These are phyloP conservation scores for Caloboletus firmus DNA, from an alignment of 1,284 basidiomycete species.

Conservation along the genomic window DNA sequence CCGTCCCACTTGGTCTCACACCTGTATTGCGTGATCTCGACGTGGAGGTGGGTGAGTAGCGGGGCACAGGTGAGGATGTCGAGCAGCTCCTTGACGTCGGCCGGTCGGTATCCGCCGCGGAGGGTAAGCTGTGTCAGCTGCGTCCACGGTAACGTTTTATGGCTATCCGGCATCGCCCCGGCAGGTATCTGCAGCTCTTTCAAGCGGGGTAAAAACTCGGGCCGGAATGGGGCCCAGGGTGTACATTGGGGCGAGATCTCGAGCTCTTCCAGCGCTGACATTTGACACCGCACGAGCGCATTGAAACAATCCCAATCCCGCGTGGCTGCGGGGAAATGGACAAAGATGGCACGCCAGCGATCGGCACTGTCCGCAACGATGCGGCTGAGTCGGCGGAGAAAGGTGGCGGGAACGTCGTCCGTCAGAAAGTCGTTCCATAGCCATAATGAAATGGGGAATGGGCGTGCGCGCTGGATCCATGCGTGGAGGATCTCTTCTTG, in stretches of 20 bases:
- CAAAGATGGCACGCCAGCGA: constrained; percentile 32
- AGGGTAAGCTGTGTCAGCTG: constrained; percentile 34
- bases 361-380: constrained; percentile 25
- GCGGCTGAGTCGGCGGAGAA: constrained; percentile 26
- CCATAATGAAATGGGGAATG: constrained; percentile 29
- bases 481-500: constrained; percentile 29
- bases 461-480: constrained; percentile 31
- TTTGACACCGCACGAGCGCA: constrained; percentile 24
- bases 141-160: constrained; percentile 31
- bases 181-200: constrained; percentile 32
- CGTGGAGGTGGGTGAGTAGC: constrained; percentile 30
- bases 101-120: constrained; percentile 30
- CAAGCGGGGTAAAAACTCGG: constrained; percentile 25
- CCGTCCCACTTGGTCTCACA: constrained; percentile 30
- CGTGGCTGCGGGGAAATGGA: constrained; percentile 30
- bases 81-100: constrained; percentile 29
- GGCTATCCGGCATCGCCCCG: constrained; percentile 32
- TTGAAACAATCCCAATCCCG: constrained; percentile 30
- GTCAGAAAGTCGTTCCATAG: constrained; percentile 35
- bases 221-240: constrained; percentile 33
- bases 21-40: constrained; percentile 35
- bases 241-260: constrained; percentile 35
- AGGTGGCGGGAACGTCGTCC: constrained; percentile 28
- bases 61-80: constrained; percentile 27
- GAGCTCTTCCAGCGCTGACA: constrained; percentile 32